Evolutionary conservation across 768 basidiomycete genomes (phyloP), one percentile per base, ranked within the genome.

Genomic region (Trametes punicea): DNA sequence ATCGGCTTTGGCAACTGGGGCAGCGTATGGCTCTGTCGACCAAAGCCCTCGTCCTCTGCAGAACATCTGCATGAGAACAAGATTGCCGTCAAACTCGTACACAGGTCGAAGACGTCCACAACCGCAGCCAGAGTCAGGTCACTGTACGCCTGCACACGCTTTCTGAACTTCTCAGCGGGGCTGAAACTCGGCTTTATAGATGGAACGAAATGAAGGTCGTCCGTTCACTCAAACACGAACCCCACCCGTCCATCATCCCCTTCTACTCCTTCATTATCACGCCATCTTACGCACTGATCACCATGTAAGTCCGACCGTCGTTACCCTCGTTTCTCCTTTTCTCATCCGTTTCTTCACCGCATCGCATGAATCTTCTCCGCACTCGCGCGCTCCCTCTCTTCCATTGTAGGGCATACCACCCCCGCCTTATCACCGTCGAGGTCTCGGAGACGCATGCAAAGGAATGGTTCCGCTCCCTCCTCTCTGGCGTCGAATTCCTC

Each of bases 151-250:
- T 23, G 31, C 31, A 31, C 31, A 5, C 34, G 15, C 34, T 46
- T 23, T 47, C 18, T 23, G 20, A 39, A 34, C 50, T 42, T 42
- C 54, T 39, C 51, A 46, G 10, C 21, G 8, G 40, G 27, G 27
- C 9, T 41, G 20, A 52, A 25, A 34, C n/a, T 4, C 20, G 53
- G 47, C 31, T 7, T 13, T 47, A 51, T 61, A 93, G 90, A 74
- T 93, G 94, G 94, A 95, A 94, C 67, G 94, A 98, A 76, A 95
- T 95, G 93, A 96, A 96, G 79, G 88, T 95, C 64, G 85, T 98
- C 56, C 80, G 90, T 63, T 76, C 84, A 10, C 84, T 98, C 70
- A 89, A 88, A 74, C 73, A 83, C 41, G 87, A 93, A 64, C 84
- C 87, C 8, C 96, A 98, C 68, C 94, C 93, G 0, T 90, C 90